phyloP scores from a whole-genome alignment of 768 basidiomycete species.

The Podaxis sp. region DNA sequence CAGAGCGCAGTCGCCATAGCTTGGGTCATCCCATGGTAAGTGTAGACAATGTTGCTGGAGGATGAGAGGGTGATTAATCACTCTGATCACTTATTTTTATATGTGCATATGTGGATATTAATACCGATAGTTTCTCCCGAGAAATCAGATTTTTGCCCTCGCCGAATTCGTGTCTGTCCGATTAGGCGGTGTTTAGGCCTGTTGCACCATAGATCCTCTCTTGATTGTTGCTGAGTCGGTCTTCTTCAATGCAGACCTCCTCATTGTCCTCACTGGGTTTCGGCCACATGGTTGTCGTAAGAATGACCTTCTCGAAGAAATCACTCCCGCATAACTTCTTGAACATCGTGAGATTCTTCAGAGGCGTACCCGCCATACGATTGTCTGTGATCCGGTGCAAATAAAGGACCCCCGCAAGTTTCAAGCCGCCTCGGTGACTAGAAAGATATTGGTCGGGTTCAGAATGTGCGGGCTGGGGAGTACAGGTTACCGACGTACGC shows the following conservation, averaged over 20 bases:
- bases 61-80: no score
- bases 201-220: neutral
- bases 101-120: no score
- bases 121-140: no score
- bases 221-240: neutral
- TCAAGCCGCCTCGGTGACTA: constrained; percentile 18
- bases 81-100: no score
- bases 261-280: no score
- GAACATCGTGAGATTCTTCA: constrained; percentile 14
- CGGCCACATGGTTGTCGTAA: constrained; percentile 17
- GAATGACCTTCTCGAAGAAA: constrained; percentile 9
- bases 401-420: constrained; percentile 16
- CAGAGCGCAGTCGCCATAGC: no score
- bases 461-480: neutral
- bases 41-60: no score
- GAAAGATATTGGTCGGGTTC: neutral
- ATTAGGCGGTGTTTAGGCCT: no score
- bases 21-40: no score
- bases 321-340: constrained; percentile 11
- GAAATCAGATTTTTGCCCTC: no score
- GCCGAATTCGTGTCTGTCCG: no score
- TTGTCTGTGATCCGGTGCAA: constrained; percentile 15
- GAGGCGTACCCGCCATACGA: constrained; percentile 15
- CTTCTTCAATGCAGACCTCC: neutral
- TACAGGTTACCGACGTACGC: neutral